phyloP scores from a whole-genome alignment of 768 basidiomycete species.

The Mycena galericulata region DNA sequence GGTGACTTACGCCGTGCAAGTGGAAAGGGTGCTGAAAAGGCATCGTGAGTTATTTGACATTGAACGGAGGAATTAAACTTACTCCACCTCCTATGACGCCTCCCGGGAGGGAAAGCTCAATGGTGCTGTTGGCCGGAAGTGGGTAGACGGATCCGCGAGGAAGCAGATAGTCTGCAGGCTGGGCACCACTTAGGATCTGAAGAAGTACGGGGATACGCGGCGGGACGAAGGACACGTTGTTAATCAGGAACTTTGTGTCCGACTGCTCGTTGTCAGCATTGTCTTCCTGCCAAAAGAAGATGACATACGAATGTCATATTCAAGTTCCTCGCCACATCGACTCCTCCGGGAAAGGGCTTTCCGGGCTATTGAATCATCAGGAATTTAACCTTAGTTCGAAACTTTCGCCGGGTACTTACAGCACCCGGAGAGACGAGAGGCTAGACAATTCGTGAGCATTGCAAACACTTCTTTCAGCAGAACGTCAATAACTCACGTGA shows the following conservation, averaged over 20 bases:
- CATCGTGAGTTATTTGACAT: neutral
- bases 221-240: constrained; percentile 10
- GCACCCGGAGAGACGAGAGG: constrained; percentile 9
- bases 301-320: neutral
- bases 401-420: neutral
- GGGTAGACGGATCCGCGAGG: constrained; percentile 7
- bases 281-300: neutral
- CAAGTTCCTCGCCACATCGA: neutral
- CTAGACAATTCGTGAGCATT: neutral
- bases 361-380: neutral
- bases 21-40: constrained; percentile 12
- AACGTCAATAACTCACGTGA: constrained; percentile 9
- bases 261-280: neutral
- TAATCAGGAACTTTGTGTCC: constrained; percentile 3
- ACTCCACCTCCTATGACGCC: constrained; percentile 1
- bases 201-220: constrained; percentile 8
- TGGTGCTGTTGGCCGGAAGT: neutral
- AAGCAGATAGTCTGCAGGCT: neutral
- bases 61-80: too few species aligned
- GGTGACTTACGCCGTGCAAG: neutral
- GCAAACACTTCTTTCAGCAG: too few species aligned
- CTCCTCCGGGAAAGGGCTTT: neutral
- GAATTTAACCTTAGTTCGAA: neutral
- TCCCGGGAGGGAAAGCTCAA: constrained; percentile 2
- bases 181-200: constrained; percentile 8